These are phyloP conservation scores for Austropuccinia psidii DNA, from an alignment of 1,284 basidiomycete species.

Conservation along the genomic window DNA sequence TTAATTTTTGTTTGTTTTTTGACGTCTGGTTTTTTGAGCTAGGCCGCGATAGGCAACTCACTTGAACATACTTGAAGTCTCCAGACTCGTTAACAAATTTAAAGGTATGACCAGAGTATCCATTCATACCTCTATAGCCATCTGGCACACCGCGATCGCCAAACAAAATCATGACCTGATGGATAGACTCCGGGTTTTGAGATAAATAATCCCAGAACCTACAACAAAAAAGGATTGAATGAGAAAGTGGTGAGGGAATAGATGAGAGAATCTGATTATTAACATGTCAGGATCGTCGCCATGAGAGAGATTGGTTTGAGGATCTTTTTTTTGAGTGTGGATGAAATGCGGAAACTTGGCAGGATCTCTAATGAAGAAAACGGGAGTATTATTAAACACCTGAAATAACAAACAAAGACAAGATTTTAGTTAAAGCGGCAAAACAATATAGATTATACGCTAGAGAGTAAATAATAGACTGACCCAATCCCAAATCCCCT, in stretches of 20 bases:
- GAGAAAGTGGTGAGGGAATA: too few species aligned
- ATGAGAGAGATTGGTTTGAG: constrained; percentile 30
- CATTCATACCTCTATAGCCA: constrained; percentile 29
- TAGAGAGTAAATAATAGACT: background rate
- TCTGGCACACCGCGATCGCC: constrained; percentile 32
- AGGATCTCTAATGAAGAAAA: constrained; percentile 78
- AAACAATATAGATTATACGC: background rate
- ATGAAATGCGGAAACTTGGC: constrained; percentile 52
- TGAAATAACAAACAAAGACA: constrained; percentile 20
- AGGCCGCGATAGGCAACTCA: background rate
- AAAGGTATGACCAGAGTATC: constrained; percentile 30
- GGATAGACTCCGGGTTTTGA: constrained; percentile 33
- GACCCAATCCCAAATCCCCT: constrained; percentile 86
- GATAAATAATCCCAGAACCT: constrained; percentile 37
- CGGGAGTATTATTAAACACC: constrained; percentile 74
- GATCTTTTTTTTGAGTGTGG: constrained; percentile 36
- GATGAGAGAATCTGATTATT: too few species aligned
- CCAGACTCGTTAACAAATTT: constrained; percentile 34
- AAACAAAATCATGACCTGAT: constrained; percentile 36
- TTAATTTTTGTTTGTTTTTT: too few species aligned
- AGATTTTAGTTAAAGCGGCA: background rate
- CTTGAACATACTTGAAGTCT: constrained; percentile 33
- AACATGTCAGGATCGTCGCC: constrained; percentile 35
- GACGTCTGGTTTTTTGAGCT: too few species aligned
- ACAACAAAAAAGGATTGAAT: background rate